Evolutionary conservation across 495 filamentous ascomycete species (phyloP).

Genomic region (Xylaria curta): DNA sequence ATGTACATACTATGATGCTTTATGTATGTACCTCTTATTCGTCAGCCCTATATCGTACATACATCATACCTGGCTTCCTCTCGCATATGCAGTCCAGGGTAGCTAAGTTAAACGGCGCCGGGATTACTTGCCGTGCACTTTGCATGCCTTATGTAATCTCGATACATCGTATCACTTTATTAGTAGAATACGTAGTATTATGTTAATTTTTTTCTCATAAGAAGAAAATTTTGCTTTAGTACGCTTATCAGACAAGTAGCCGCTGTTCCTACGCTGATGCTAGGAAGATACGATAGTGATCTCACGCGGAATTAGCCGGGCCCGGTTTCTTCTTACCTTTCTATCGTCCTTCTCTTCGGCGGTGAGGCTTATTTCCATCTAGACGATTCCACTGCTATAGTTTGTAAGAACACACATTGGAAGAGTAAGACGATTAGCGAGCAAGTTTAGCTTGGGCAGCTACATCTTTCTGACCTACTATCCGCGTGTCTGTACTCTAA

Average conservation of each 20-base stretch:
- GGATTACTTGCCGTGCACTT: not conserved
- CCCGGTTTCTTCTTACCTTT: not conserved
- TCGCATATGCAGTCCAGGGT: constrained; percentile 18
- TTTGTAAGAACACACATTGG: not conserved
- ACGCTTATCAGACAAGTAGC: not conserved
- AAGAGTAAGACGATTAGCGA: constrained; percentile 5
- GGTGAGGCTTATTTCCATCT: not conserved
- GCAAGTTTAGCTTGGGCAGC: not conserved
- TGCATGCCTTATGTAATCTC: not conserved
- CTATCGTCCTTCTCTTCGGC: not conserved
- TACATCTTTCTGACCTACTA: not conserved
- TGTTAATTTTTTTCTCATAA: no score
- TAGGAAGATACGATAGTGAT: not conserved
- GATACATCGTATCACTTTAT: not conserved
- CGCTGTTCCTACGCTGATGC: not conserved
- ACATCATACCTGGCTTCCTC: not conserved
- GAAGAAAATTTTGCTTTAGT: not conserved
- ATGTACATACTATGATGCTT: no score
- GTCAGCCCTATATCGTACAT: not conserved
- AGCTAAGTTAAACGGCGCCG: not conserved
- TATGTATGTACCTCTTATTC: not conserved
- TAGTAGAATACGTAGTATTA: not conserved
- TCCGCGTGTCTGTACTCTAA: not conserved
- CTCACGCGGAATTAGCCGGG: constrained; percentile 13
- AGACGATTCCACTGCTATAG: not conserved